phyloP scores from a whole-genome alignment of 768 basidiomycete genomes.

The Boletus reticulatus region DNA sequence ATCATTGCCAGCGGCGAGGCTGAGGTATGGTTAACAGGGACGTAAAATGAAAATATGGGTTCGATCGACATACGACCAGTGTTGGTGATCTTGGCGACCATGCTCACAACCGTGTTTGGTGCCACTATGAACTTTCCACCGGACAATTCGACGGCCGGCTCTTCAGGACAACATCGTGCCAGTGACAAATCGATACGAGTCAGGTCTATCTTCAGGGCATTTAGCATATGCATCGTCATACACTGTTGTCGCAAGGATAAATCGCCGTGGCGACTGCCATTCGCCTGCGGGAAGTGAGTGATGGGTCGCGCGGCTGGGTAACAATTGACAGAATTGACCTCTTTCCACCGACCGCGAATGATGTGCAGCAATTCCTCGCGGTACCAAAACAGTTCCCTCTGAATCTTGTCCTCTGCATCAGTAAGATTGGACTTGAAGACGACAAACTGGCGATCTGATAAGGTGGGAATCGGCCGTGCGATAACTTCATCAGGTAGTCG shows the following conservation, averaged over 20 bases:
- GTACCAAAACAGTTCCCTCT: conserved; percentile 94
- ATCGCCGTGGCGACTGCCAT: conserved; percentile 72
- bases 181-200: conserved; percentile 60
- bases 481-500: conserved; percentile 54
- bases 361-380: conserved; percentile 79
- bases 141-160: conserved; percentile 12
- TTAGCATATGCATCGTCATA: conserved; percentile 77
- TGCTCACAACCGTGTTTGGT: conserved; percentile 61
- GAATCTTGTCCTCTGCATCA: conserved; percentile 53
- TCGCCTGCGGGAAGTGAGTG: conserved; percentile 50
- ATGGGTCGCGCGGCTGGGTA: background rate
- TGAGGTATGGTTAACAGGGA: conserved; percentile 27
- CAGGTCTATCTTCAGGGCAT: conserved; percentile 67
- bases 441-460: conserved; percentile 90
- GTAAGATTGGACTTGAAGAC: conserved; percentile 71
- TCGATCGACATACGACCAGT: conserved; percentile 53
- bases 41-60: background rate
- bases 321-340: conserved; percentile 46
- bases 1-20: conserved; percentile 52
- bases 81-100: conserved; percentile 60
- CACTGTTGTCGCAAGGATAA: conserved; percentile 76
- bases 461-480: conserved; percentile 73
- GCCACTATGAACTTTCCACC: conserved; percentile 47
- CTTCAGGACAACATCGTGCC: conserved; percentile 27
- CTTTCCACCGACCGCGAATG: conserved; percentile 76